Evolutionary conservation across 2,329 filamentous ascomycete species (phyloP).

Genomic region (Aureobasidium sp.): DNA sequence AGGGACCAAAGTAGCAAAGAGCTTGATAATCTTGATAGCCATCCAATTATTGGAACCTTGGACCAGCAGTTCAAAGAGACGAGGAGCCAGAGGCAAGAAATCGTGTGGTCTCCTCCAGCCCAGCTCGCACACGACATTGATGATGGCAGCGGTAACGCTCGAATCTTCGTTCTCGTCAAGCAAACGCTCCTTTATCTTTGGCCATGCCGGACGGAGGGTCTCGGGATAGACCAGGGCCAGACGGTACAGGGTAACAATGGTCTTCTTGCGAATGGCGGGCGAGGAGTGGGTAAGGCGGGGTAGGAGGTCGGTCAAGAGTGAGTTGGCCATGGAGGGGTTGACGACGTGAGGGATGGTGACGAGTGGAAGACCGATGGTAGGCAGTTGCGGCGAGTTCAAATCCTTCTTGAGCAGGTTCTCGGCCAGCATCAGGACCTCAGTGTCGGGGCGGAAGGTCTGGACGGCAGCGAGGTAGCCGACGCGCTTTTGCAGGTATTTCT

Average conservation of each 20-base stretch:
- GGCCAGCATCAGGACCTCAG: slow-evolving; percentile 93
- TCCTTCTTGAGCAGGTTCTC: slow-evolving; percentile 97
- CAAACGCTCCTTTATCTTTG: slow-evolving; percentile 90
- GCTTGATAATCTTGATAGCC: slow-evolving; percentile 98
- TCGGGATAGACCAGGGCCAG: slow-evolving; percentile 95
- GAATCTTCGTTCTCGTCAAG: slow-evolving; percentile 86
- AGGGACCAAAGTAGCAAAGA: slow-evolving; percentile 91
- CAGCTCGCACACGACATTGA: slow-evolving; percentile 94
- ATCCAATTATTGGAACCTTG: slow-evolving; percentile 98
- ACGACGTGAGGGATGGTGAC: slow-evolving; percentile 90
- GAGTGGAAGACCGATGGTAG: slow-evolving; percentile 78
- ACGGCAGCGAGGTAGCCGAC: slow-evolving; percentile 92
- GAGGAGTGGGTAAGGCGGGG: slow-evolving; percentile 82
- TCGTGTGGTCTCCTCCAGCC: slow-evolving; percentile 91
- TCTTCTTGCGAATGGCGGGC: slow-evolving; percentile 85
- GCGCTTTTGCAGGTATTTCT: slow-evolving; percentile 90
- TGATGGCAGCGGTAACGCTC: slow-evolving; percentile 89
- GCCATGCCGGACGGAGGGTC: slow-evolving; percentile 86
- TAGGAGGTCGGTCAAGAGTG: slow-evolving; percentile 76
- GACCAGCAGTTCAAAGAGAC: slow-evolving; percentile 86
- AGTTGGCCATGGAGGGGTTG: slow-evolving; percentile 84
- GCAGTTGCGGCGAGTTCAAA: slow-evolving; percentile 63
- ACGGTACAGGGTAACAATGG: slow-evolving; percentile 87
- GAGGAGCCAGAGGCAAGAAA: slow-evolving; percentile 83
- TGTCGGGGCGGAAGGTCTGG: slow-evolving; percentile 91